Evolutionary conservation across 2,329 filamentous ascomycete genomes (phyloP).

Genomic region (Aureobasidium melanogenum): DNA sequence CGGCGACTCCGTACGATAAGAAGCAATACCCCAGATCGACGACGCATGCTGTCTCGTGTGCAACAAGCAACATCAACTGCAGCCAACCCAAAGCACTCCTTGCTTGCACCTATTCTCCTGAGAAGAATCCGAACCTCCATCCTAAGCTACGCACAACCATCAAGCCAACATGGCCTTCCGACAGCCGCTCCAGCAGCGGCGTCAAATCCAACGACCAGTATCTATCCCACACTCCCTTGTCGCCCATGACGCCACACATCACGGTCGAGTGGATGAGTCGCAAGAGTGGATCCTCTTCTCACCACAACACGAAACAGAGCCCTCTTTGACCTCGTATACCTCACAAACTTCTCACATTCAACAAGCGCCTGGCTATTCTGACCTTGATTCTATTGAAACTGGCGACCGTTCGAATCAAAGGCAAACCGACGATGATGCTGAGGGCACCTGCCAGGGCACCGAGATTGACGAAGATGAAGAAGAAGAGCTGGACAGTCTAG

Average conservation of each 20-base stretch:
- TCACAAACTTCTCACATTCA: slow-evolving; percentile 57
- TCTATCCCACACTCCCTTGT: slow-evolving; percentile 15
- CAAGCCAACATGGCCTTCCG: slow-evolving; percentile 23
- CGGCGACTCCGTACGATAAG: not conserved
- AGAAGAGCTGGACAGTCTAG: slow-evolving; percentile 81
- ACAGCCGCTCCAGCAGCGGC: slow-evolving; percentile 26
- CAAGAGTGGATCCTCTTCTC: slow-evolving; percentile 97
- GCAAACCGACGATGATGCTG: slow-evolving; percentile 37
- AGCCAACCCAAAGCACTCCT: not conserved
- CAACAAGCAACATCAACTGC: slow-evolving; percentile 1
- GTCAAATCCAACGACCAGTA: slow-evolving; percentile 18
- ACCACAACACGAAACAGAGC: slow-evolving; percentile 41
- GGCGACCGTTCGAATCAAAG: slow-evolving; percentile 49
- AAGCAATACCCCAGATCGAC: slow-evolving; percentile 11
- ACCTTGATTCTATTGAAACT: slow-evolving; percentile 70
- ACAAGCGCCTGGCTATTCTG: slow-evolving; percentile 66
- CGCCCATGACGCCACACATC: slow-evolving; percentile 26
- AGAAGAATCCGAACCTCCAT: not conserved
- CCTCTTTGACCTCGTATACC: slow-evolving; percentile 57
- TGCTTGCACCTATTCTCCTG: not conserved
- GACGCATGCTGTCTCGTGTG: not conserved
- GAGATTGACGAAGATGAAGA: slow-evolving; percentile 53
- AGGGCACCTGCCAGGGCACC: slow-evolving; percentile 34
- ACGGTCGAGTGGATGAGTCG: slow-evolving; percentile 55
- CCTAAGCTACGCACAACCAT: not conserved